Evolutionary conservation across 2,329 filamentous ascomycete genomes (phyloP), one percentile per base, ranked within the genome.

Genomic region (Daldinia sp.): DNA sequence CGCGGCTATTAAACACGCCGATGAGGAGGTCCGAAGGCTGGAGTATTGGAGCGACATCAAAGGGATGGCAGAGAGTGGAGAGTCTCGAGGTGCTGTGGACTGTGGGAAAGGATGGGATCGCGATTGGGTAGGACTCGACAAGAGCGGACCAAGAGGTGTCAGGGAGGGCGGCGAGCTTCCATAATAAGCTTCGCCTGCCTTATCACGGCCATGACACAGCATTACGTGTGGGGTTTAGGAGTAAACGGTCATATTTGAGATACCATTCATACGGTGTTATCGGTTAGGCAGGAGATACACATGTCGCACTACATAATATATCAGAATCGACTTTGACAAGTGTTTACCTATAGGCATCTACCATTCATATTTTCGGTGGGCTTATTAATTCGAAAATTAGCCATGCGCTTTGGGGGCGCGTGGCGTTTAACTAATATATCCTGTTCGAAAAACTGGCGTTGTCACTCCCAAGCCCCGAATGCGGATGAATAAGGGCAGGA

Each of bases 21-120:
- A 94, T 66, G 87, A 89, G 70, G 91, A 97, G 72, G 90, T 96
- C 50, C 88, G 88, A 59, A 89, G 85, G 62, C 80, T 97, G 5
- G 92, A 96, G 51, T 96, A 93, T 74, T 97, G 94, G 90, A 94
- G 90, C 73, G 92, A 96, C 73, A 86, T 92, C 66, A 91, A 88
- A 75, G 85, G 85, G 13, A 88, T 93, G 78, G 85, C 89, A 0
- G 81, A 83, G 66, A 77, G 77, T 9, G 84, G 84, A 29, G 79
- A 83, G 53, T 76, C 81, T 2, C 76, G 74, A 30, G 76, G 78
- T 15, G 82, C 80, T 1, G 78, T 82, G 1, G 80, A 81, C 57
- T 66, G 72, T 11, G 59, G 76, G 64, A 75, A 78, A 49, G 80
- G 79, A 6, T 82, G 81, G 81, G 74, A 77, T 61, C 73, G 78